Evolutionary conservation across 2,329 filamentous ascomycete genomes (phyloP), one percentile per base, ranked within the genome.

Genomic region (Hysterium pulicare): DNA sequence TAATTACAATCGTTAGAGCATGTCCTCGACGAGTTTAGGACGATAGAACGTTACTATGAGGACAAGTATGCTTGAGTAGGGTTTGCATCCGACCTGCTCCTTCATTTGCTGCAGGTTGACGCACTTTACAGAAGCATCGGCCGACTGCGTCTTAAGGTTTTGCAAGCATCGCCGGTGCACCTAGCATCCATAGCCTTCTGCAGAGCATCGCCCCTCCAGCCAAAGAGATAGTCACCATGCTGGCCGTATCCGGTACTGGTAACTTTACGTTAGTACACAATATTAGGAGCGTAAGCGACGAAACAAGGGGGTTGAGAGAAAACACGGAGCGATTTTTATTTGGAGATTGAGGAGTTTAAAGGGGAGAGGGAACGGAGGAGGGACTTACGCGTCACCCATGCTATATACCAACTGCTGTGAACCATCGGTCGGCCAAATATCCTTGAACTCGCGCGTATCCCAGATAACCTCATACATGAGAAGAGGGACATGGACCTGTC

Each of bases 401-500:
- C 52, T 56, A 37, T 58, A 60, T 0, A 57, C 50, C 26, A 59
- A 58, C 2, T 55, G 56, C 44, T 59, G 56, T 2, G 48, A 49
- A 3, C 53, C 55, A 35, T 57, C 52, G 9, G 28, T 41, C 8
- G 56, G 56, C 56, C 56, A 59, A 21, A 55, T 26, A 24, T 31
- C 39, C 43, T 52, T 51, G 44, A 62, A 62, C 10, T 47, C 40
- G 0, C 53, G 55, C 2, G 57, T 73, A 49, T 73, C 69, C 69
- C 70, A 73, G 50, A 73, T 67, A 3, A 71, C 70, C 51, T 74
- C 71, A 48, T 67, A 71, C 38, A 69, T 70, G n/a, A 74, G 58
- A 56, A 73, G 70, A 2, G 71, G 70, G 46, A 47, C 70, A 73
- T 4, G 53, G 45, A 4, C 54, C 56, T 13, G 44, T 44, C 31